Evolutionary conservation across 805 yeast genomes (phyloP).

Genomic region (Hanseniaspora lachancei): DNA sequence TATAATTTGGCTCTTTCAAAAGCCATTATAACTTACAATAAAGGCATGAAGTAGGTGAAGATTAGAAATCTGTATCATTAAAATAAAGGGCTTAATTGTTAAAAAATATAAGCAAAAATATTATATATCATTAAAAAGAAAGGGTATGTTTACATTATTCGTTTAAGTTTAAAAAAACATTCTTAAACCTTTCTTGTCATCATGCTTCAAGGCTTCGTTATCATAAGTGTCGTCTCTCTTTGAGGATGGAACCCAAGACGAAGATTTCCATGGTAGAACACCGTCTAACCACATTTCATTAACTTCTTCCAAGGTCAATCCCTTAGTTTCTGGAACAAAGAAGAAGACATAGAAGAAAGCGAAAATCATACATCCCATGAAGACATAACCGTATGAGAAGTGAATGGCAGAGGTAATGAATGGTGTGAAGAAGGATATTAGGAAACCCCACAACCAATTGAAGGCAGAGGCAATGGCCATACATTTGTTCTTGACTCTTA

Average conservation of each 20-base stretch:
- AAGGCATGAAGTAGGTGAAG: too few species aligned
- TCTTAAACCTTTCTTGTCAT: constrained; percentile 15
- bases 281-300: constrained; percentile 42
- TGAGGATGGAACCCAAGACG: constrained; percentile 36
- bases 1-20: too few species aligned
- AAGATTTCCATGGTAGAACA: constrained; percentile 34
- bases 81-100: too few species aligned
- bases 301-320: constrained; percentile 67
- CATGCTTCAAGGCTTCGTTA: constrained; percentile 12
- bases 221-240: constrained; percentile 12
- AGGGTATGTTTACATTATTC: neutral
- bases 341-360: constrained; percentile 53
- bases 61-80: too few species aligned
- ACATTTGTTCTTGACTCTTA: constrained; percentile 50
- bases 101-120: too few species aligned
- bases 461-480: constrained; percentile 48
- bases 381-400: constrained; percentile 55
- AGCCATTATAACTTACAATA: too few species aligned
- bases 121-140: neutral
- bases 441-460: constrained; percentile 57
- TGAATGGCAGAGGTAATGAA: constrained; percentile 50
- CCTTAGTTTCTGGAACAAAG: constrained; percentile 63
- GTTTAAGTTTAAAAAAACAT: constrained; percentile 11
- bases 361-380: constrained; percentile 43
- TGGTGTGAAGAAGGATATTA: constrained; percentile 60